A percentile compares a stretch with the other conserved stretches of the same genome.
Conservation (phyloP, 208 protist genomes). For the Borovskyia barvae region DNA sequence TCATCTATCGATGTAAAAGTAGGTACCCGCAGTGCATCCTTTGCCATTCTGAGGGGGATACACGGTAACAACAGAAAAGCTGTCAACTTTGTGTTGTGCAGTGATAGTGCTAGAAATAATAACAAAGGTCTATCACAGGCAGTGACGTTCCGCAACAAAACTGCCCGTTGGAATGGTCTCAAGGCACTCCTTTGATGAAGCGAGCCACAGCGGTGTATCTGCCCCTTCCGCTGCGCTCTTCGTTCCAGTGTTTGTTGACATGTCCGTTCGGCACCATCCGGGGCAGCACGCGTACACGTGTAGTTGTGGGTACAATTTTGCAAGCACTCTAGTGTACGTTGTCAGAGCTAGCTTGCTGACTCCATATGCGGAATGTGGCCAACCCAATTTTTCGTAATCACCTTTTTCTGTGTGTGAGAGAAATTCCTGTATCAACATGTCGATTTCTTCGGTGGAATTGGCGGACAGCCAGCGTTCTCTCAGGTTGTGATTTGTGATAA, state of each 20-base stretch:
- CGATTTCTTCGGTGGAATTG: slow-evolving; percentile 16
- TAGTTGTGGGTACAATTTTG: slow-evolving; percentile 10
- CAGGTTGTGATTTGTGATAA: slow-evolving; percentile 19
- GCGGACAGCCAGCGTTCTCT: slow-evolving; percentile 10
- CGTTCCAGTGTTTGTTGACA: slow-evolving; percentile 12
- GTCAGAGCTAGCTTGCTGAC: slow-evolving; percentile 46
- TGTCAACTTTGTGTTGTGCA: background rate
- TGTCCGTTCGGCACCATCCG: slow-evolving; percentile 29
- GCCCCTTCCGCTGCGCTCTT: slow-evolving; percentile 29
- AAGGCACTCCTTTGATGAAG: slow-evolving; percentile 10
- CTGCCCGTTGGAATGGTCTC: slow-evolving; percentile 13
- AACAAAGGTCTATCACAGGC: slow-evolving; percentile 13
- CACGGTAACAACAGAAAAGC: slow-evolving; percentile 3
- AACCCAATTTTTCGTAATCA: slow-evolving; percentile 26
- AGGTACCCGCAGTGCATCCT: background rate
- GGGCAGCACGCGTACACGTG: slow-evolving; percentile 39
- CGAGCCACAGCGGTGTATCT: slow-evolving; percentile 35
- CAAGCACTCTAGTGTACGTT: slow-evolving; percentile 23
- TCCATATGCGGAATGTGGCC: slow-evolving; percentile 30
- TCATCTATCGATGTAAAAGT: too few species aligned
- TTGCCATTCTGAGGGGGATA: background rate
- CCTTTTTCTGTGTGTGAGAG: slow-evolving; percentile 9
- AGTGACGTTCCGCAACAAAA: slow-evolving; percentile 18
- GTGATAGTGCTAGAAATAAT: slow-evolving; percentile 24
- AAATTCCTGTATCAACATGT: slow-evolving; percentile 28